Percentiles rank a stretch among this genome's conserved stretches.
Conservation (phyloP, 805 yeast species). For the Diddensiella santjacobensis region DNA sequence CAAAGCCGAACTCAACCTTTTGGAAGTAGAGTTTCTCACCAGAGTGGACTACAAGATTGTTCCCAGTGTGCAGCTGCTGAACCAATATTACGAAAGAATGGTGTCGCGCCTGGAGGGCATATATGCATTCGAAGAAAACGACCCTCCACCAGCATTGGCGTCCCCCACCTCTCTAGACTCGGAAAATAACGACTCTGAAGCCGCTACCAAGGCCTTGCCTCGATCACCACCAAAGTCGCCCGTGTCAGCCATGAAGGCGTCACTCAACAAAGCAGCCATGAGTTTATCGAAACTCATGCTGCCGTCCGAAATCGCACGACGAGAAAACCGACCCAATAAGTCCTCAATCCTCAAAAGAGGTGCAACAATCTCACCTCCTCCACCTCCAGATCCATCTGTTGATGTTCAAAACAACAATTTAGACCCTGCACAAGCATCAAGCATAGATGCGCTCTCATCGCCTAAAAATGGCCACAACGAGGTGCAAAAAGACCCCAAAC, state of each 20-base stretch:
- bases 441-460: too few species aligned
- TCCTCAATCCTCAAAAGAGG: slow-evolving; percentile 7
- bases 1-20: slow-evolving; percentile 71
- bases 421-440: too few species aligned
- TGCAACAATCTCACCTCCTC: background rate
- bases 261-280: slow-evolving; percentile 8
- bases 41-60: slow-evolving; percentile 76
- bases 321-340: slow-evolving; percentile 10
- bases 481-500: background rate
- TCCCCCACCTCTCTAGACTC: background rate
- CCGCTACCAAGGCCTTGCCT: too few species aligned
- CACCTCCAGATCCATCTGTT: too few species aligned
- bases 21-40: slow-evolving; percentile 82
- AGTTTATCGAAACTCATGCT: slow-evolving; percentile 10
- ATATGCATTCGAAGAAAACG: slow-evolving; percentile 20
- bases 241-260: slow-evolving; percentile 3
- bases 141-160: background rate
- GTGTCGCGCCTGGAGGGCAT: slow-evolving; percentile 26
- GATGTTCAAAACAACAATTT: too few species aligned
- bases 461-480: too few species aligned
- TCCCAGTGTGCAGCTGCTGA: slow-evolving; percentile 40
- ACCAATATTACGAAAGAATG: slow-evolving; percentile 35
- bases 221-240: slow-evolving; percentile 2
- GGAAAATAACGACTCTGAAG: too few species aligned
- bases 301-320: slow-evolving; percentile 15